Evolutionary conservation across 1,139 yeast species (phyloP).

Genomic region (Hyphopichia khmerensis): DNA sequence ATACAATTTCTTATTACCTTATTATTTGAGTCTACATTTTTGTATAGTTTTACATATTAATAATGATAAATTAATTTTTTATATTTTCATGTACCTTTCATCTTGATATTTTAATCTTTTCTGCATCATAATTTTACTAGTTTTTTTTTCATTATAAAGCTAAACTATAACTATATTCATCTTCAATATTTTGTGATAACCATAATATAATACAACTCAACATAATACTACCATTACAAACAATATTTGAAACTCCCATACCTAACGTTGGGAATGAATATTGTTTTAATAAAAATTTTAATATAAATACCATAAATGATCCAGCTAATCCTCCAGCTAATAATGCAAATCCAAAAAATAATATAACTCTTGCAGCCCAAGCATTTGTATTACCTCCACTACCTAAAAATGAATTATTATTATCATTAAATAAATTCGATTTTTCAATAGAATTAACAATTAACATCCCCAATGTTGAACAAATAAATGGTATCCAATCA

Average conservation of each 20-base stretch:
- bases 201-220: slow-evolving; percentile 84
- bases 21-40: not conserved
- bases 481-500: slow-evolving; percentile 93
- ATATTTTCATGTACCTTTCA: not conserved
- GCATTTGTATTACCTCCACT: slow-evolving; percentile 55
- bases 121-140: too few relatives aligned
- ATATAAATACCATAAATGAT: slow-evolving; percentile 79
- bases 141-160: slow-evolving; percentile 49
- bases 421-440: slow-evolving; percentile 61
- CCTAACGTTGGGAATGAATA: slow-evolving; percentile 84
- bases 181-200: slow-evolving; percentile 94
- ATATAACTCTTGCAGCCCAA: slow-evolving; percentile 90
- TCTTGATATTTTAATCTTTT: not conserved
- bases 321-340: slow-evolving; percentile 96
- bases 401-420: slow-evolving; percentile 48
- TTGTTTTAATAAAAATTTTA: slow-evolving; percentile 79
- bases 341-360: slow-evolving; percentile 88
- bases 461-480: slow-evolving; percentile 87
- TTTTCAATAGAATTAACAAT: slow-evolving; percentile 92
- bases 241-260: slow-evolving; percentile 90
- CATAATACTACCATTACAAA: slow-evolving; percentile 78
- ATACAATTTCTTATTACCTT: not conserved
- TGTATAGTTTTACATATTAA: not conserved
- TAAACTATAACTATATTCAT: slow-evolving; percentile 88
- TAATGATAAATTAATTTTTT: not conserved